Conservation (phyloP, 176 grass and related monocot species). For the Cocos nucifera region DNA sequence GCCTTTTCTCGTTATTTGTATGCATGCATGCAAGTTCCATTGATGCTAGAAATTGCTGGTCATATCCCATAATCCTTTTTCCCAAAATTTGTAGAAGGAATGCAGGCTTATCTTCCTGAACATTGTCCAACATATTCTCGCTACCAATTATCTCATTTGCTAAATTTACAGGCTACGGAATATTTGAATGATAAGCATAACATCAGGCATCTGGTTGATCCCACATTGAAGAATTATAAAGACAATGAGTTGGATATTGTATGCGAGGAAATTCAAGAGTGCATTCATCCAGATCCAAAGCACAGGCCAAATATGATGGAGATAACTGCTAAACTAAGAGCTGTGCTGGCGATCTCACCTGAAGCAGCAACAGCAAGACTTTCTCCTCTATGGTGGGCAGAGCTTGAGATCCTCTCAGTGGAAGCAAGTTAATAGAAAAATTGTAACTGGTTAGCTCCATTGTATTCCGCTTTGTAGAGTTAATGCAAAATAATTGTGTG, state of each 20-base stretch:
- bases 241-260: slow-evolving; percentile 42
- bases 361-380: slow-evolving; percentile 66
- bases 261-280: slow-evolving; percentile 62
- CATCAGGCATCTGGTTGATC: slow-evolving; percentile 41
- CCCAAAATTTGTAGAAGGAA: too few species aligned
- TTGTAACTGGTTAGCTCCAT: too few species aligned
- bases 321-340: slow-evolving; percentile 39
- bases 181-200: slow-evolving; percentile 48
- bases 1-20: too few species aligned
- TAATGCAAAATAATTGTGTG: not conserved
- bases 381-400: slow-evolving; percentile 94
- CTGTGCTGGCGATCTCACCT: slow-evolving; percentile 43
- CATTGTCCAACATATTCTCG: too few species aligned
- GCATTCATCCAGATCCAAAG: slow-evolving; percentile 40
- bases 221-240: slow-evolving; percentile 37
- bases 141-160: not conserved
- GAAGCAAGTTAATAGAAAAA: slow-evolving; percentile 46
- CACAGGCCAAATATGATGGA: slow-evolving; percentile 49
- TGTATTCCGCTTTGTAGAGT: slow-evolving; percentile 2
- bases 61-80: too few species aligned
- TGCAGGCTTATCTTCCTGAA: too few species aligned
- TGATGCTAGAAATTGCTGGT: too few species aligned
- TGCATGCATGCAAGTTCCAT: too few species aligned
- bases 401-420: slow-evolving; percentile 80
- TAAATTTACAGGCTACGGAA: slow-evolving; percentile 43